Evolutionary conservation across 2,329 filamentous ascomycete genomes (phyloP), one percentile per base, ranked within the genome.

Genomic region (Ophiostoma novo-ulmi): DNA sequence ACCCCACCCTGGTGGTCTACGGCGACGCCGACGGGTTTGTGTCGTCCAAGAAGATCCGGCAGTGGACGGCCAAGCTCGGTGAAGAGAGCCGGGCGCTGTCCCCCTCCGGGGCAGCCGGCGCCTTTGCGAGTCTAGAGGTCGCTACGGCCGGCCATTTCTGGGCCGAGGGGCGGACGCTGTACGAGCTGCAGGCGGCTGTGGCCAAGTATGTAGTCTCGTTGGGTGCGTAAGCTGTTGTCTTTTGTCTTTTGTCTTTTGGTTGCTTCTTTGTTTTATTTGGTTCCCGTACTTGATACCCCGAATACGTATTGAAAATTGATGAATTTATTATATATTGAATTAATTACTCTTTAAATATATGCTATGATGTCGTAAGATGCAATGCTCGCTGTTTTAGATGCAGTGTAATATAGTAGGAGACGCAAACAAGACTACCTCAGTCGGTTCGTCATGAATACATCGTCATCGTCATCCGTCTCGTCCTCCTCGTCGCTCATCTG

Each of bases 1-100:
- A 89, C 75, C 83, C 84, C 0, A 90, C 90, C 0, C 78, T 97
- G 44, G 88, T 87, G 0, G 79, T 97, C 0, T 97, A 89, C 76
- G 94, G 94, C 1, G 87, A 89, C 68, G 82, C 85, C 4, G 94
- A 98, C 78, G 80, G 84, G 0, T 96, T 97, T 74, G 89, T 91
- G 1, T 85, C 88, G 0, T 82, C 82, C 3, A 85, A 83, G 71
- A 91, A 87, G 78, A 81, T 94, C 74, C 84, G 85, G 13, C 80
- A 82, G 0, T 97, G 94, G 94, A 67, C 72, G 5, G 80, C 82
- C 58, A 83, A 81, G 64, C 78, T 91, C 64, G 76, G 78, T 44
- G 75, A 78, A 8, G 76, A 74, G n/a, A 67, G 65, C 39, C 8
- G n/a, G n/a, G 38, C 38, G 13, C 13, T 17, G 35, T 76, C 80